Evolutionary conservation across 768 basidiomycete genomes (phyloP).

Genomic region (Udeniomyces megalosporus): DNA sequence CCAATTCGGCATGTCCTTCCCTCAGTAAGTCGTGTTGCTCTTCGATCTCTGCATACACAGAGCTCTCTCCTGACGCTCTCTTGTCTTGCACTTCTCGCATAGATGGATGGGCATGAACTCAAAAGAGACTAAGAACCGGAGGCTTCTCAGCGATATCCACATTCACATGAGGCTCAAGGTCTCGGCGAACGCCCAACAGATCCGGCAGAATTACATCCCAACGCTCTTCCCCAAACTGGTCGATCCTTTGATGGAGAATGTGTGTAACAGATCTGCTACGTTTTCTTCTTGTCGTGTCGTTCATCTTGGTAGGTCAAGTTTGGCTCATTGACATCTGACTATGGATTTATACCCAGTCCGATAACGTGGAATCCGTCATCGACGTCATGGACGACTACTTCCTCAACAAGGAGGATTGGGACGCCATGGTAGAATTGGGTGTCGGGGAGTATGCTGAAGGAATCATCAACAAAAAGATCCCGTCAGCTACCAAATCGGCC

Average conservation of each 20-base stretch:
- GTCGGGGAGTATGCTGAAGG: slow-evolving; percentile 65
- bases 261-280: slow-evolving; percentile 29
- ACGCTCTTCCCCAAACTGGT: slow-evolving; percentile 69
- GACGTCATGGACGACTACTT: slow-evolving; percentile 85
- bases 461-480: slow-evolving; percentile 62
- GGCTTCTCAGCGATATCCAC: slow-evolving; percentile 77
- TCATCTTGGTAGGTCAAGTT: no score
- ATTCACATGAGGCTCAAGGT: slow-evolving; percentile 88
- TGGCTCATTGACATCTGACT: background rate
- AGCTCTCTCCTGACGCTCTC: background rate
- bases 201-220: slow-evolving; percentile 80
- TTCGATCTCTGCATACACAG: slow-evolving; percentile 14
- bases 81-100: background rate
- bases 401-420: slow-evolving; percentile 89
- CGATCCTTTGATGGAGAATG: slow-evolving; percentile 55
- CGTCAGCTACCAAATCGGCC: slow-evolving; percentile 58
- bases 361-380: slow-evolving; percentile 59
- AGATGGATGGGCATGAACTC: slow-evolving; percentile 99
- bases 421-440: slow-evolving; percentile 82
- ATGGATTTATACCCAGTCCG: slow-evolving; percentile 37
- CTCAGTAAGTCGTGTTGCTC: slow-evolving; percentile 45
- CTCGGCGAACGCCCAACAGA: slow-evolving; percentile 75
- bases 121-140: slow-evolving; percentile 61
- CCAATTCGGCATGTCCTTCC: slow-evolving; percentile 62
- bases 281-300: background rate